phyloP scores from a whole-genome alignment of 192 early-diverging fungal species.

The Rhizoclosmatium sp. region DNA sequence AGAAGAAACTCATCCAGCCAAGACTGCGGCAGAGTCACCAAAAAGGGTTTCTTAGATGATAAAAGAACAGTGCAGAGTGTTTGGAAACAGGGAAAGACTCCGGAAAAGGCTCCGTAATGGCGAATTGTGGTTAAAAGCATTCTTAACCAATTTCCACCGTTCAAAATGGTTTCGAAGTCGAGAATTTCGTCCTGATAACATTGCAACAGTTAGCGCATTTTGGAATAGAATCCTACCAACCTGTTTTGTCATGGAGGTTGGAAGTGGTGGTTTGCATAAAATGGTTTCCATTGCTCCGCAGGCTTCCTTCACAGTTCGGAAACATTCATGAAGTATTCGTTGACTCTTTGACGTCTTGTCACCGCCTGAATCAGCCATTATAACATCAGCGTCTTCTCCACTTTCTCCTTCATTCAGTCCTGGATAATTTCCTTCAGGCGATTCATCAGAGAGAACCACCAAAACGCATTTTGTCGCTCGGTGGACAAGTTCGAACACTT shows the following conservation, averaged over 20 bases:
- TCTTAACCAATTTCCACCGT: slow-evolving; percentile 56
- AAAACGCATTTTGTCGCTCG: slow-evolving; percentile 43
- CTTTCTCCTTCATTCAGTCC: slow-evolving; percentile 74
- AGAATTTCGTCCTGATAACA: slow-evolving; percentile 8
- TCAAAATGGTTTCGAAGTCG: slow-evolving; percentile 42
- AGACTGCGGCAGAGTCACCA: slow-evolving; percentile 63
- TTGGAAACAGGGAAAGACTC: slow-evolving; percentile 83
- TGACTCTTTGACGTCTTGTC: slow-evolving; percentile 76
- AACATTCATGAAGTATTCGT: slow-evolving; percentile 88
- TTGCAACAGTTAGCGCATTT: not conserved
- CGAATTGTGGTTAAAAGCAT: slow-evolving; percentile 76
- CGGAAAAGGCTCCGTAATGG: slow-evolving; percentile 91
- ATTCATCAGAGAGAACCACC: slow-evolving; percentile 44
- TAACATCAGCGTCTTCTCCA: slow-evolving; percentile 36
- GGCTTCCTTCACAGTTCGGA: slow-evolving; percentile 91
- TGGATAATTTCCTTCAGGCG: slow-evolving; percentile 88
- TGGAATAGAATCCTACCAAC: not conserved
- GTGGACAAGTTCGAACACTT: slow-evolving; percentile 29
- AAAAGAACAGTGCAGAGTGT: slow-evolving; percentile 74
- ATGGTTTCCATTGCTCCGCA: slow-evolving; percentile 61
- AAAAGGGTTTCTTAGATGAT: slow-evolving; percentile 55
- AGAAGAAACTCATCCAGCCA: slow-evolving; percentile 88
- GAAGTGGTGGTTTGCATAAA: slow-evolving; percentile 53
- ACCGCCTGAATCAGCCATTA: slow-evolving; percentile 54
- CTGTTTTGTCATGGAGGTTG: not conserved